These are phyloP conservation scores for Lophiostoma macrostomum DNA, from an alignment of 495 filamentous ascomycete species.

Conservation along the genomic window DNA sequence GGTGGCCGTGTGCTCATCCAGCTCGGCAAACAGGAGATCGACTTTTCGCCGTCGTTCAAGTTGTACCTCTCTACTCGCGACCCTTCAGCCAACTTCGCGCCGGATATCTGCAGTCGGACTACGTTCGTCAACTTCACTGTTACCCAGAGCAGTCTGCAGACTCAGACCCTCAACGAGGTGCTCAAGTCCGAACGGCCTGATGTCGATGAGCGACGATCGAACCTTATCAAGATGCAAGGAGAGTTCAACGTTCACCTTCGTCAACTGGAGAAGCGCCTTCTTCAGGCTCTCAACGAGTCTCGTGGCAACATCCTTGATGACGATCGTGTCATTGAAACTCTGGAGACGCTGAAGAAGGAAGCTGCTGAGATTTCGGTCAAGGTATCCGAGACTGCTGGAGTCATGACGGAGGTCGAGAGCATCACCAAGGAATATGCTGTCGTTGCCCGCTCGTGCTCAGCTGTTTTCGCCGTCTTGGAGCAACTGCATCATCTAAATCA, in stretches of 20 bases:
- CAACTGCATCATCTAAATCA: constrained; percentile 98
- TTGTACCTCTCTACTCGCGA: constrained; percentile 94
- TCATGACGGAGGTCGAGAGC: constrained; percentile 95
- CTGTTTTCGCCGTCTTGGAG: constrained; percentile 93
- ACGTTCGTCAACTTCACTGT: constrained; percentile 99
- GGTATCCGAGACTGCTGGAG: constrained; percentile 93
- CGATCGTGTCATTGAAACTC: constrained; percentile 94
- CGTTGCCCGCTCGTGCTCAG: constrained; percentile 90
- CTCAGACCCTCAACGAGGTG: constrained; percentile 93
- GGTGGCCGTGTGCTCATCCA: constrained; percentile 97
- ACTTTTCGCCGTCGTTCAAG: constrained; percentile 96
- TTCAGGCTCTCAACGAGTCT: constrained; percentile 95
- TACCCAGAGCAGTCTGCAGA: constrained; percentile 96
- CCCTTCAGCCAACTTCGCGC: constrained; percentile 94
- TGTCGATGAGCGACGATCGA: constrained; percentile 93
- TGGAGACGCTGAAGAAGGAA: constrained; percentile 97
- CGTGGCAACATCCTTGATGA: constrained; percentile 98
- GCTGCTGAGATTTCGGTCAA: constrained; percentile 93
- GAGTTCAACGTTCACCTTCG: constrained; percentile 97
- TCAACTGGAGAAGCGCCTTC: constrained; percentile 89
- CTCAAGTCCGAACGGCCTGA: constrained; percentile 96
- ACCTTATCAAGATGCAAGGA: constrained; percentile 96
- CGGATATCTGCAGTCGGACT: constrained; percentile 95
- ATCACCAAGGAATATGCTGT: constrained; percentile 91
- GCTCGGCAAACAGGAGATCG: constrained; percentile 97